Evolutionary conservation across 192 early-diverging fungal species (phyloP).

Genomic region (Pilobolus umbonatus): DNA sequence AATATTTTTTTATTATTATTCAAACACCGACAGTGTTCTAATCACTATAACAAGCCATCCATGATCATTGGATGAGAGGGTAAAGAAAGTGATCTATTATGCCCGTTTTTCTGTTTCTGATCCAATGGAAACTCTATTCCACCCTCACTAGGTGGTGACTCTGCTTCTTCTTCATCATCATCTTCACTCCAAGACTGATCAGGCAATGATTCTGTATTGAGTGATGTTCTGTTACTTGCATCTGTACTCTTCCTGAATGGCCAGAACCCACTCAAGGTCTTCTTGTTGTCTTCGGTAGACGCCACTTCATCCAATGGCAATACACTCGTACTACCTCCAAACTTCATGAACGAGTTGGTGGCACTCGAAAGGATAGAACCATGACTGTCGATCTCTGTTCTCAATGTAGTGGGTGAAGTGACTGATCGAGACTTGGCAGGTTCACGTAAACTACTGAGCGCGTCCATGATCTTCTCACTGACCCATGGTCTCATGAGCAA

Average conservation of each 20-base stretch:
- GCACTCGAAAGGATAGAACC: no score
- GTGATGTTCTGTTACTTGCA: not conserved
- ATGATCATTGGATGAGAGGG: not conserved
- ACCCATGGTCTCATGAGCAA: conserved; percentile 68
- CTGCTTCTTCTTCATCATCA: conserved; percentile 5
- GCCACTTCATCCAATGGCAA: not conserved
- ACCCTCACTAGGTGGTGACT: not conserved
- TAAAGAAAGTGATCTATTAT: conserved; percentile 10
- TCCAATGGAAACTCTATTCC: not conserved
- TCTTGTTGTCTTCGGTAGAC: not conserved
- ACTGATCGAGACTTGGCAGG: conserved; percentile 36
- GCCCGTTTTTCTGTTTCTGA: not conserved
- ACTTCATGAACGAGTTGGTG: conserved; percentile 4
- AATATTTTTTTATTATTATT: not conserved
- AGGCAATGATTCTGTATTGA: not conserved
- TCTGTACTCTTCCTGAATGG: conserved; percentile 15
- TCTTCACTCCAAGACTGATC: conserved; percentile 13
- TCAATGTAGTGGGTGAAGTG: not conserved
- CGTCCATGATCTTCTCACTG: conserved; percentile 71
- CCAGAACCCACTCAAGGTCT: conserved; percentile 7
- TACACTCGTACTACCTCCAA: not conserved
- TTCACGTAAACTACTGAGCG: conserved; percentile 60
- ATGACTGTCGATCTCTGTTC: no score
- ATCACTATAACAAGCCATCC: not conserved
- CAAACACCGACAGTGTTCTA: not conserved